Conservation (phyloP, 2,329 filamentous ascomycete species). For the Ampelomyces quisqualis region DNA sequence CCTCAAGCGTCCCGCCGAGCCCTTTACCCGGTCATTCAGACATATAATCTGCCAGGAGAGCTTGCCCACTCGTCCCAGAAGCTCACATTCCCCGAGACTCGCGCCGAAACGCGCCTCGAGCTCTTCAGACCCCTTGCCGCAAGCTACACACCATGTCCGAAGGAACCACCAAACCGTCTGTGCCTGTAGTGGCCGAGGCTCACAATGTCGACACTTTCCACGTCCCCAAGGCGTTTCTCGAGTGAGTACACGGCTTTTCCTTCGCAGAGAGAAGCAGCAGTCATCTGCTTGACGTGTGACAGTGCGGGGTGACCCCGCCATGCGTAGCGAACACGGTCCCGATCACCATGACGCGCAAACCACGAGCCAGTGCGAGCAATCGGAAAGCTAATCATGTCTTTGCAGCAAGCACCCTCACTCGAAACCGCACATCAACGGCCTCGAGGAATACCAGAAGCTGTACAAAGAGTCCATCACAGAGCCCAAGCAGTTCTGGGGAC, state of each 20-base stretch:
- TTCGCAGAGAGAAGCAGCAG: no score
- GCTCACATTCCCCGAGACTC: no score
- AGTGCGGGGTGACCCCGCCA: constrained; percentile 41
- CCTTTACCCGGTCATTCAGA: constrained; percentile 42
- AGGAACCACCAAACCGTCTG: constrained; percentile 42
- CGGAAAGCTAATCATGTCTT: constrained; percentile 13
- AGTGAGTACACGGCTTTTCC: constrained; percentile 37
- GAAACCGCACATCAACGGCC: constrained; percentile 59
- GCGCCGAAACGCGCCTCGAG: no score
- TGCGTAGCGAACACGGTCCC: constrained; percentile 13
- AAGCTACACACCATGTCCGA: constrained; percentile 46
- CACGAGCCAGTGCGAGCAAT: no score
- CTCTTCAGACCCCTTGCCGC: no score
- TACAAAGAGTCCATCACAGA: constrained; percentile 85
- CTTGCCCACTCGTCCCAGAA: constrained; percentile 7
- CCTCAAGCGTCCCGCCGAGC: constrained; percentile 34
- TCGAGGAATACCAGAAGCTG: constrained; percentile 64
- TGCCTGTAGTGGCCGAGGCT: constrained; percentile 67
- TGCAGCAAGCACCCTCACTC: constrained; percentile 59
- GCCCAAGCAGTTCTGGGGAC: constrained; percentile 87
- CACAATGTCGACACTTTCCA: constrained; percentile 73
- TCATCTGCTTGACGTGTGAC: no score
- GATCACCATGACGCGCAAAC: no score
- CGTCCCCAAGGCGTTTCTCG: constrained; percentile 54
- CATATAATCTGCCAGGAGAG: constrained; percentile 23